These are phyloP conservation scores for Apocynum venetum DNA, from an alignment of 257 asterid genomes.

Conservation along the genomic window DNA sequence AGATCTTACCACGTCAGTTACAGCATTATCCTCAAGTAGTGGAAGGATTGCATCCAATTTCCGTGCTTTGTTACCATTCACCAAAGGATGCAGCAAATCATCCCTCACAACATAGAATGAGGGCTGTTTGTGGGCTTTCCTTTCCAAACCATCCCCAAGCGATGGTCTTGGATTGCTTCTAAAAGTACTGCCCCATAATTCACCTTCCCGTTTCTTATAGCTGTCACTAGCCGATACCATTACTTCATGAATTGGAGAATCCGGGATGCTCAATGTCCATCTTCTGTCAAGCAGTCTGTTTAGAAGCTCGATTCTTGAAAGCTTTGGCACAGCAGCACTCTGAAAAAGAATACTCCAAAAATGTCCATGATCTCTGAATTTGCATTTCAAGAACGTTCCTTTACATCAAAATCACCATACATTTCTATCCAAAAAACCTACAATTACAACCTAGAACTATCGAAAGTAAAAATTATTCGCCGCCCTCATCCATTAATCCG, in stretches of 20 bases:
- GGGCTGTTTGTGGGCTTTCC: conserved; percentile 21
- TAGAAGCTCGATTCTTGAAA: conserved; percentile 35
- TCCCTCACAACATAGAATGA: conserved; percentile 85
- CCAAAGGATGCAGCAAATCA: conserved; percentile 85
- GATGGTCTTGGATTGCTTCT: conserved; percentile 37
- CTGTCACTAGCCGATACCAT: conserved; percentile 31
- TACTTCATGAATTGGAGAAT: conserved; percentile 60
- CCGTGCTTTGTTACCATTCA: conserved; percentile 91
- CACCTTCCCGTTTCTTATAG: conserved; percentile 17
- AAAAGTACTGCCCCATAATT: conserved; percentile 28
- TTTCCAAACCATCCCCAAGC: conserved; percentile 37
- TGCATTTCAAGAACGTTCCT: background rate
- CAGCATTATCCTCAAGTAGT: conserved; percentile 57
- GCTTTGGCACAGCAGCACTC: conserved; percentile 31
- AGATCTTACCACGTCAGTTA: conserved; percentile 76
- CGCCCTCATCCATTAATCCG: background rate
- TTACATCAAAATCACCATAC: background rate
- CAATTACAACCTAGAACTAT: background rate
- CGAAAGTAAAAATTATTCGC: background rate
- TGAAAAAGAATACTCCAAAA: conserved; percentile 19
- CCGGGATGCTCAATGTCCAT: conserved; percentile 76
- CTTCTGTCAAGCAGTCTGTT: conserved; percentile 52
- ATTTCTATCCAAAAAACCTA: background rate
- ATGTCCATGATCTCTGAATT: background rate
- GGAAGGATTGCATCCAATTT: conserved; percentile 89